These are phyloP conservation scores for Wickerhamomyces hampshirensis DNA, from an alignment of 805 yeast species.

Conservation along the genomic window DNA sequence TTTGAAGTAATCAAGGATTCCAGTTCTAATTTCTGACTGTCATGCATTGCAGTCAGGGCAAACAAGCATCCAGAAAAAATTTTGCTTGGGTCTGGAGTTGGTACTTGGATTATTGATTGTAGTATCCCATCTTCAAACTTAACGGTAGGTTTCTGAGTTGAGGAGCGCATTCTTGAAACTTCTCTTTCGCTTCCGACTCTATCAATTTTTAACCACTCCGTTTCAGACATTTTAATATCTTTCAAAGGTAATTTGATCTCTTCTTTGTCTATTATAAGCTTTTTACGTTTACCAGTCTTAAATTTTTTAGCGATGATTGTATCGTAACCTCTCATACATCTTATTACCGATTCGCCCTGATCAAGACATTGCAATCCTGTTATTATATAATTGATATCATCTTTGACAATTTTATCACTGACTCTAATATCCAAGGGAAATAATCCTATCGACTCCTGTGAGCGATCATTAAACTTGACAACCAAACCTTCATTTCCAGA, in stretches of 20 bases:
- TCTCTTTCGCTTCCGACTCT: slow-evolving; percentile 23
- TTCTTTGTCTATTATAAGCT: slow-evolving; percentile 12
- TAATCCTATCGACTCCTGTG: slow-evolving; percentile 23
- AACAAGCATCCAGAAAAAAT: slow-evolving; percentile 30
- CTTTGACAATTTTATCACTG: slow-evolving; percentile 47
- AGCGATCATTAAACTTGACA: slow-evolving; percentile 38
- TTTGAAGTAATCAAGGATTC: slow-evolving; percentile 31
- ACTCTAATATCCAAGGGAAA: slow-evolving; percentile 47
- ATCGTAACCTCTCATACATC: slow-evolving; percentile 61
- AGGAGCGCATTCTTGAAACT: slow-evolving; percentile 10
- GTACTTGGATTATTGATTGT: not conserved
- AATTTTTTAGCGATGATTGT: slow-evolving; percentile 35
- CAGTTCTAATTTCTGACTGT: slow-evolving; percentile 27
- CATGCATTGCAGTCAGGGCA: slow-evolving; percentile 32
- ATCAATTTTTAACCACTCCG: slow-evolving; percentile 31
- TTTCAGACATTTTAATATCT: slow-evolving; percentile 28
- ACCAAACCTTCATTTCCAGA: slow-evolving; percentile 23
- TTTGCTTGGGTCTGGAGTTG: slow-evolving; percentile 1
- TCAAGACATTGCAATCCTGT: slow-evolving; percentile 37
- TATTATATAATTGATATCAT: slow-evolving; percentile 35
- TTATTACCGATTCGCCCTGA: slow-evolving; percentile 27
- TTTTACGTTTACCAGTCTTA: slow-evolving; percentile 9
- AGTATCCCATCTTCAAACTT: slow-evolving; percentile 11
- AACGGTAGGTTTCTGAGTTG: slow-evolving; percentile 2
- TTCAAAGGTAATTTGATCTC: slow-evolving; percentile 24